Evolutionary conservation across 1,284 basidiomycete species (phyloP).

Genomic region (Leccinum fallax): DNA sequence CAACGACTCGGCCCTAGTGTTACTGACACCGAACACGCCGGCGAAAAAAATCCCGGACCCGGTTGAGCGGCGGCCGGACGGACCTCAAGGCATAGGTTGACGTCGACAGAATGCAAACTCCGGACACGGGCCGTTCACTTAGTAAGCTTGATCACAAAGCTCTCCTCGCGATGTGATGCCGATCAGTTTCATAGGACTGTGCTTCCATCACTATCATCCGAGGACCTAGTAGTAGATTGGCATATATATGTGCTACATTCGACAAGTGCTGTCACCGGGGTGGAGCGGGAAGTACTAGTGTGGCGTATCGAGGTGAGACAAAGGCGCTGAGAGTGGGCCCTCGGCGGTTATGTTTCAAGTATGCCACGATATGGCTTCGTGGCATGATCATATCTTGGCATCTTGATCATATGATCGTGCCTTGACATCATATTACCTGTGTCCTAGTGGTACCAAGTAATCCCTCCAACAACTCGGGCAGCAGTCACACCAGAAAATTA

Average conservation of each 20-base stretch:
- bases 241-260: background rate
- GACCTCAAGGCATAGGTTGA: background rate
- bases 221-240: background rate
- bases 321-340: background rate
- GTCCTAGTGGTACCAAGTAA: background rate
- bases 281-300: background rate
- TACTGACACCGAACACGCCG: background rate
- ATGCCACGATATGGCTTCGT: background rate
- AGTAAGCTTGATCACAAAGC: background rate
- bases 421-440: background rate
- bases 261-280: background rate
- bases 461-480: background rate
- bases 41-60: background rate
- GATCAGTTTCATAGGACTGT: background rate
- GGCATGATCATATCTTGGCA: background rate
- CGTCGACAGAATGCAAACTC: background rate
- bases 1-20: background rate
- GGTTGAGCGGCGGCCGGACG: background rate
- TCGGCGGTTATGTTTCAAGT: background rate
- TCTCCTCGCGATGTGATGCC: background rate
- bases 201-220: background rate
- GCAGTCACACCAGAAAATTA: background rate
- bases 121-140: too few relatives aligned
- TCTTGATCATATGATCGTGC: background rate
- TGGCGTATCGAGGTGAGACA: background rate